Conservation (phyloP, 345 rosid genomes). For the thale cress (Arabidopsis thaliana) region TAIR10.1 NC_003076.8:4681001-4681500, state of each 20-base stretch:
- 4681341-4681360: constrained; percentile 73
- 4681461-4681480: constrained; percentile 89
- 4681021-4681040: constrained; percentile 63
- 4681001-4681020: constrained; percentile 68
- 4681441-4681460: constrained; percentile 86
- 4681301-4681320: constrained; percentile 66
- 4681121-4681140: constrained; percentile 30
- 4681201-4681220: constrained; percentile 62
- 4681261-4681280: neutral
- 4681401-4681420: constrained; percentile 79
- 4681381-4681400: constrained; percentile 79
- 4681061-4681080: constrained; percentile 51
- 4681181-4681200: constrained; percentile 80
- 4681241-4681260: neutral
- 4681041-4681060: constrained; percentile 59
- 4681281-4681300: constrained; percentile 51
- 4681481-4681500: constrained; percentile 88
- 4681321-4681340: constrained; percentile 78
- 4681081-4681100: constrained; percentile 50
- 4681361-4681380: constrained; percentile 72
- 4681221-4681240: neutral
- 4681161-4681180: constrained; percentile 79
- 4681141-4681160: constrained; percentile 37
- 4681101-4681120: constrained; percentile 43
- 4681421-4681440: constrained; percentile 79